phyloP scores from a whole-genome alignment of 1,284 basidiomycete species.

The Marasmius tenuissimus region DNA sequence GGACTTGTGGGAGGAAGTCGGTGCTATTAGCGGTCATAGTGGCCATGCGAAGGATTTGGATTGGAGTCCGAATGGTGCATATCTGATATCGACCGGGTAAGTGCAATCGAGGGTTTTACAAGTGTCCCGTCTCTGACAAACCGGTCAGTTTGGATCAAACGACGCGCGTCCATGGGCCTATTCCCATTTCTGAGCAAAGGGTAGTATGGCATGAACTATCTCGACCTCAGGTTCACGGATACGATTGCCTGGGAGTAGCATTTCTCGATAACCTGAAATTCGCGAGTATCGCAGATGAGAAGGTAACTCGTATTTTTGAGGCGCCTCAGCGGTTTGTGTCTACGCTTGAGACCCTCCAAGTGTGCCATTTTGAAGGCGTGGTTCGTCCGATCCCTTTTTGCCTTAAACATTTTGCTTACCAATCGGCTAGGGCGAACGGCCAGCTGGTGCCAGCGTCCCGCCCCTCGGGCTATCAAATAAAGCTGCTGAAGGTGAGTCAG shows the following conservation, averaged over 20 bases:
- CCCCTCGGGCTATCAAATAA: conserved; percentile 43
- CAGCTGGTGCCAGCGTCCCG: conserved; percentile 35
- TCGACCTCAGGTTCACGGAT: conserved; percentile 93
- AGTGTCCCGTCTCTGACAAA: neutral
- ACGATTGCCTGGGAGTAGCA: conserved; percentile 81
- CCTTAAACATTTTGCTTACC: neutral
- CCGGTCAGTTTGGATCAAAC: conserved; percentile 79
- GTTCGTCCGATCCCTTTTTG: conserved; percentile 34
- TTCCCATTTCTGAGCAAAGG: conserved; percentile 24
- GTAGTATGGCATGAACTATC: conserved; percentile 84
- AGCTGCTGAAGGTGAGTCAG: conserved; percentile 48
- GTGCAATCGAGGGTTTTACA: conserved; percentile 17
- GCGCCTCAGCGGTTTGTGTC: conserved; percentile 80
- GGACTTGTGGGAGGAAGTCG: conserved; percentile 70
- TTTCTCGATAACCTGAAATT: conserved; percentile 80
- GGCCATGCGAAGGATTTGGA: conserved; percentile 75
- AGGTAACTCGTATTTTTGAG: conserved; percentile 88
- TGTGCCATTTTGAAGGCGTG: conserved; percentile 46
- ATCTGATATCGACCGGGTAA: conserved; percentile 81
- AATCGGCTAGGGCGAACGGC: conserved; percentile 27
- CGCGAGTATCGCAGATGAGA: conserved; percentile 89
- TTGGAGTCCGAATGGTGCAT: conserved; percentile 86
- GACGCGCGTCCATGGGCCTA: conserved; percentile 77
- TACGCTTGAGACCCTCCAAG: conserved; percentile 48
- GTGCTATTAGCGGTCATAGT: conserved; percentile 82